Percentiles rank a stretch among this genome's conserved stretches.
Evolutionary conservation across 2,329 filamentous ascomycete genomes (phyloP).

Genomic region (Plectosphaerella sp.): DNA sequence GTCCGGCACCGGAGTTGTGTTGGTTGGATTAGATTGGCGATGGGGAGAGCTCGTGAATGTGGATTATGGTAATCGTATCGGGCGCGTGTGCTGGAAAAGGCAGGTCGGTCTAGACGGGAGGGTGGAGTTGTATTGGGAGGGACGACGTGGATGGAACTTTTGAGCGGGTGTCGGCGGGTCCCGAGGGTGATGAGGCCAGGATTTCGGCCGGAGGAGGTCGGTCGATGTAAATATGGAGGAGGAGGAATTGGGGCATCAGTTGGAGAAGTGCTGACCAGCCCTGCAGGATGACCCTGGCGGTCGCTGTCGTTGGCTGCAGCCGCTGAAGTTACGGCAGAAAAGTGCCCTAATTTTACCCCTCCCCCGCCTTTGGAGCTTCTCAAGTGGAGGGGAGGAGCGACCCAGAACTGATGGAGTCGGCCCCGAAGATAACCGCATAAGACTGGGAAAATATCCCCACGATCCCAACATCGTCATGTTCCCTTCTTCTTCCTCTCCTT

Average conservation of each 20-base stretch:
- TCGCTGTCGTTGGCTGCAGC: neutral
- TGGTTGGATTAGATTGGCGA: neutral
- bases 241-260: neutral
- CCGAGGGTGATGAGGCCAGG: neutral
- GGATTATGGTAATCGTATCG: neutral
- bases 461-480: conserved; percentile 1
- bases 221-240: neutral
- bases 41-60: neutral
- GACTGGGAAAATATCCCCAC: neutral
- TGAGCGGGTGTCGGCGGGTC: conserved; percentile 1
- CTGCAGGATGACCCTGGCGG: neutral
- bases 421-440: neutral
- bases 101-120: neutral
- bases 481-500: neutral
- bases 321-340: too few species aligned
- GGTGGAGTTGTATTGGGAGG: neutral
- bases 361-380: neutral
- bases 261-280: neutral
- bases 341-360: neutral
- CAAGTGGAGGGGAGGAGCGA: too few species aligned
- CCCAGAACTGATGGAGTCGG: neutral
- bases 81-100: neutral
- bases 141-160: neutral
- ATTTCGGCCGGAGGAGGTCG: neutral
- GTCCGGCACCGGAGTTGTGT: neutral